phyloP scores from a whole-genome alignment of 1,139 yeast species.

The Hemisphaericaspora subhashii region DNA sequence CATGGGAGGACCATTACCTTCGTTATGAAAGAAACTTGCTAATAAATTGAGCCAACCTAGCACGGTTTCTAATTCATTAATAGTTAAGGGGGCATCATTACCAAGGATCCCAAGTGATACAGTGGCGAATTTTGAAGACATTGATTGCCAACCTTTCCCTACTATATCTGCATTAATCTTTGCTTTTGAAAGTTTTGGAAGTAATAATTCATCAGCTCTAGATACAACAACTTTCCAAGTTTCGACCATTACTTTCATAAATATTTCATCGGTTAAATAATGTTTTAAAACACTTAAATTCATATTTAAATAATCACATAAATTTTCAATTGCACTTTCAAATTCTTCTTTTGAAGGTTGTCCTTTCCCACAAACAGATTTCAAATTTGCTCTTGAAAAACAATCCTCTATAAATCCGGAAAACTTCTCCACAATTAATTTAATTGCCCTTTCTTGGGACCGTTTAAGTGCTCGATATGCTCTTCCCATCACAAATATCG shows the following conservation, averaged over 20 bases:
- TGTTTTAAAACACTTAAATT: slow-evolving; percentile 68
- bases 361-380: slow-evolving; percentile 48
- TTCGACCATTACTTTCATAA: slow-evolving; percentile 69
- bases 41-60: slow-evolving; percentile 71
- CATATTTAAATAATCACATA: slow-evolving; percentile 71
- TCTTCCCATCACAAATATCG: slow-evolving; percentile 75
- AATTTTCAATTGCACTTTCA: slow-evolving; percentile 70
- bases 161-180: slow-evolving; percentile 15
- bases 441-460: slow-evolving; percentile 62
- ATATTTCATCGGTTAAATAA: slow-evolving; percentile 57
- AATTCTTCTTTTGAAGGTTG: slow-evolving; percentile 54
- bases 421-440: slow-evolving; percentile 65
- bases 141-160: slow-evolving; percentile 46
- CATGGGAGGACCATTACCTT: slow-evolving; percentile 79
- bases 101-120: slow-evolving; percentile 35
- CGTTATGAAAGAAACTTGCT: slow-evolving; percentile 76
- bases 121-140: slow-evolving; percentile 51
- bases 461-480: slow-evolving; percentile 66
- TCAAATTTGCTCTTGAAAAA: slow-evolving; percentile 48
- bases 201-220: slow-evolving; percentile 64
- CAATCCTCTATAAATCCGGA: slow-evolving; percentile 42
- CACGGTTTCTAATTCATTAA: slow-evolving; percentile 65
- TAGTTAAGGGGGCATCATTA: slow-evolving; percentile 52
- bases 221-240: slow-evolving; percentile 72
- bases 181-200: slow-evolving; percentile 69